Conservation (phyloP, 108 stramenopile species). For the Thalassiosira profunda region DNA sequence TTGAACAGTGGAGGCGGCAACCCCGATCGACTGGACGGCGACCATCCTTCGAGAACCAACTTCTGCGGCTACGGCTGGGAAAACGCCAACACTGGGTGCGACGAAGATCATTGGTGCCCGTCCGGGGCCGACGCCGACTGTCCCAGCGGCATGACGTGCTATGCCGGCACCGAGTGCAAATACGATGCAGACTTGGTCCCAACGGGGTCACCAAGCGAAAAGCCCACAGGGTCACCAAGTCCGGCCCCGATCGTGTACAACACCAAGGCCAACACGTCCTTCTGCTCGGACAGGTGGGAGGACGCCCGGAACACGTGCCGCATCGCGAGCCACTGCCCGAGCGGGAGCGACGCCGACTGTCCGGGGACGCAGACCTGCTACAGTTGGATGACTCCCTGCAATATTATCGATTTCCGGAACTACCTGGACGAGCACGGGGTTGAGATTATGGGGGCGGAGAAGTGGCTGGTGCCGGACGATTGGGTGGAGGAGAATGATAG, state of each 20-base stretch:
- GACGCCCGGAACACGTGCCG: conserved; percentile 26
- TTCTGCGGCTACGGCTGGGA: conserved; percentile 41
- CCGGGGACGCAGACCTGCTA: conserved; percentile 18
- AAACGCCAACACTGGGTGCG: conserved; percentile 25
- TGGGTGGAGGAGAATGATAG: neutral
- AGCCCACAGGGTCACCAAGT: conserved; percentile 14
- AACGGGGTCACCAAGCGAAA: conserved; percentile 17
- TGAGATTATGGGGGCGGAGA: conserved; percentile 30
- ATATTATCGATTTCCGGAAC: conserved; percentile 36
- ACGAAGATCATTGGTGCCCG: conserved; percentile 35
- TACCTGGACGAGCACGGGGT: conserved; percentile 15
- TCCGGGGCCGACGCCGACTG: conserved; percentile 40
- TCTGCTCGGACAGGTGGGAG: conserved; percentile 33
- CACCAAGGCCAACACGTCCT: conserved; percentile 22
- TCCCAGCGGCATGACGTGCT: conserved; percentile 37
- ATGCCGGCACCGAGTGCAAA: conserved; percentile 34
- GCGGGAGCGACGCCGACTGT: conserved; percentile 26
- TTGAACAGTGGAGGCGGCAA: neutral
- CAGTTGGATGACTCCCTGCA: conserved; percentile 32
- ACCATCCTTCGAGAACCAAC: conserved; percentile 23
- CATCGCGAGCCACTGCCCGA: conserved; percentile 32
- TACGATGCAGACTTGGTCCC: conserved; percentile 29
- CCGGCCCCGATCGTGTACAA: conserved; percentile 11
- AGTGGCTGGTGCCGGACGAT: neutral
- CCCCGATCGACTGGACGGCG: neutral